phyloP scores from a whole-genome alignment of 345 rosid species.

The Ceriops tagal region DNA sequence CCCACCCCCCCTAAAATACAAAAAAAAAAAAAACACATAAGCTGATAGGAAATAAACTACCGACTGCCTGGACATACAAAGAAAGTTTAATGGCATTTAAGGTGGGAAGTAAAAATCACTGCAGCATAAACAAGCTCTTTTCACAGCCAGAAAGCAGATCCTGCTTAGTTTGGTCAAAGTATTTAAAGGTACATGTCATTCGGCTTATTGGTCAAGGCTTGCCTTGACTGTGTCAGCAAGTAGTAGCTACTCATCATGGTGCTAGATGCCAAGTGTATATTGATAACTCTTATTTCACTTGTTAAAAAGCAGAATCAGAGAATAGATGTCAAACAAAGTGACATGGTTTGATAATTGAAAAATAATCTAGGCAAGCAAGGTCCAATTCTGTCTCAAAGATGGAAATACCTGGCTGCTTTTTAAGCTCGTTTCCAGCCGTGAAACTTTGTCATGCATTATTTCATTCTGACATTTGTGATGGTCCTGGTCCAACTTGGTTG shows the following conservation, averaged over 20 bases:
- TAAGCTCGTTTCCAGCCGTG: conserved; percentile 46
- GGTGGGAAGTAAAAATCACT: too few species aligned
- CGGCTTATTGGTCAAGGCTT: too few species aligned
- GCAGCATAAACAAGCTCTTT: too few species aligned
- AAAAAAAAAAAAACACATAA: too few species aligned
- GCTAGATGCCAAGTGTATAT: neutral
- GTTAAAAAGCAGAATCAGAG: too few species aligned
- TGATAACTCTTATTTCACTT: too few species aligned
- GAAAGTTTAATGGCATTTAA: neutral
- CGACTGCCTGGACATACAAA: neutral
- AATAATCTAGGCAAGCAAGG: neutral
- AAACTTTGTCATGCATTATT: conserved; percentile 45
- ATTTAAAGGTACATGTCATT: neutral
- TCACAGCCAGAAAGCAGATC: neutral
- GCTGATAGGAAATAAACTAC: too few species aligned
- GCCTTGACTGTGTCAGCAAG: neutral
- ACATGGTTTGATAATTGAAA: neutral
- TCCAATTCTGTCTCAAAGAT: neutral
- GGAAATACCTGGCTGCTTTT: conserved; percentile 55
- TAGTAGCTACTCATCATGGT: neutral
- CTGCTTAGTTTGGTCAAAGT: neutral
- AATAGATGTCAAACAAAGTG: neutral
- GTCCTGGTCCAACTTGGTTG: conserved; percentile 42
- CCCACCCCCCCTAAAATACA: too few species aligned
- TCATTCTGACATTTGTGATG: conserved; percentile 48